These are phyloP conservation scores for Syncephalastrum contaminatum DNA, from an alignment of 371 early-diverging fungal species.

Conservation along the genomic window DNA sequence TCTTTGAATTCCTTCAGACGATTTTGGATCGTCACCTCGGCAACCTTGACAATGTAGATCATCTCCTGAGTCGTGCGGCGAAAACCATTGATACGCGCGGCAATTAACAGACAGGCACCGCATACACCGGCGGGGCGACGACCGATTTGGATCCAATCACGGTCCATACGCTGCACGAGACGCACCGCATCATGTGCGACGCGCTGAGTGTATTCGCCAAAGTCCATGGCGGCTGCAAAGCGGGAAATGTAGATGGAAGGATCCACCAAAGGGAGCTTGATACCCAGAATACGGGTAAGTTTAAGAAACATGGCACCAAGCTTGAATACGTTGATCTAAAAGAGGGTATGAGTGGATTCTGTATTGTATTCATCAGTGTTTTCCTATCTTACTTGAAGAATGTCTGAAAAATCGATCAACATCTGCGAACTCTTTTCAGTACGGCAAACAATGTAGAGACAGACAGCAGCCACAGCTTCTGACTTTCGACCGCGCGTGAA, in stretches of 20 bases:
- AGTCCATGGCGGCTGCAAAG: constrained; percentile 92
- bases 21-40: constrained; percentile 87
- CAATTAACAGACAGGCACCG: constrained; percentile 95
- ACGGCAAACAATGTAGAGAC: constrained; percentile 97
- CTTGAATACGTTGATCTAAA: constrained; percentile 85
- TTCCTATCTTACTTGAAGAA: constrained; percentile 60
- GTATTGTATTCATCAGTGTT: not conserved
- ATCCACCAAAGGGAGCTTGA: constrained; percentile 91
- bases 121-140: constrained; percentile 99
- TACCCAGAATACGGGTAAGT: constrained; percentile 73
- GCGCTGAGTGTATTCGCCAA: constrained; percentile 84
- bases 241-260: constrained; percentile 96
- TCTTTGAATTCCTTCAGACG: constrained; percentile 87
- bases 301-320: constrained; percentile 93
- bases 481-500: constrained; percentile 93
- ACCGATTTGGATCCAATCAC: constrained; percentile 98
- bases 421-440: constrained; percentile 90
- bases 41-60: constrained; percentile 92
- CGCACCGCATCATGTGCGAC: constrained; percentile 86
- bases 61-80: constrained; percentile 87
- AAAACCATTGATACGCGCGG: constrained; percentile 95
- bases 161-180: constrained; percentile 94
- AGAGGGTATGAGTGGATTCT: not conserved
- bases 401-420: constrained; percentile 98
- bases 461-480: constrained; percentile 90